Evolutionary conservation across 371 early-diverging fungal genomes (phyloP).

Genomic region (Apophysomyces elegans): DNA sequence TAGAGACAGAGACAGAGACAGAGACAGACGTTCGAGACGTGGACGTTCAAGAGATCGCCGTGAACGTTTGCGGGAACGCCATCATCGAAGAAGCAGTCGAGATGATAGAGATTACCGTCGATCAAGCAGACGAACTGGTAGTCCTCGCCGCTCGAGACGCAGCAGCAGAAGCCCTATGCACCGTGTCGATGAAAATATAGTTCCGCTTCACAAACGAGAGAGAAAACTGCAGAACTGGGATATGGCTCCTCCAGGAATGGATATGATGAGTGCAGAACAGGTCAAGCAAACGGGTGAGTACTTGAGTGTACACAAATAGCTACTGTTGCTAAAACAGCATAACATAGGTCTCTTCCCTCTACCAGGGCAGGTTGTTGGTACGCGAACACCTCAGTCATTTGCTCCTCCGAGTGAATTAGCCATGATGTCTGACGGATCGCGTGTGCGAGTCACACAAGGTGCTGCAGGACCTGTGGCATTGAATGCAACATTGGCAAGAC

Average conservation of each 20-base stretch:
- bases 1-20: slow-evolving; percentile 23
- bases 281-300: slow-evolving; percentile 87
- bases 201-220: slow-evolving; percentile 81
- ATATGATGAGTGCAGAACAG: slow-evolving; percentile 85
- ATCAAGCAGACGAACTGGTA: slow-evolving; percentile 32
- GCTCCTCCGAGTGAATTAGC: slow-evolving; percentile 51
- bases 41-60: slow-evolving; percentile 43
- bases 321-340: background rate
- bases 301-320: background rate
- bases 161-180: slow-evolving; percentile 23
- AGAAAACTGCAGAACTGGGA: slow-evolving; percentile 93
- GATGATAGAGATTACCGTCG: slow-evolving; percentile 41
- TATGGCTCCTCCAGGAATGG: slow-evolving; percentile 90
- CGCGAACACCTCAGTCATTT: slow-evolving; percentile 64
- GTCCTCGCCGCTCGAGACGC: slow-evolving; percentile 4
- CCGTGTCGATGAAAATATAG: slow-evolving; percentile 56
- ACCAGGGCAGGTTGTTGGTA: slow-evolving; percentile 83
- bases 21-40: slow-evolving; percentile 26
- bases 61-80: slow-evolving; percentile 40
- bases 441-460: slow-evolving; percentile 40
- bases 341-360: slow-evolving; percentile 83
- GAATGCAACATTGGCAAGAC: slow-evolving; percentile 52
- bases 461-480: slow-evolving; percentile 50
- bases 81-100: slow-evolving; percentile 27
- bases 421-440: slow-evolving; percentile 49